Evolutionary conservation across 2,329 filamentous ascomycete species (phyloP), one percentile per base, ranked within the genome.

Genomic region (Geosmithia putterillii): DNA sequence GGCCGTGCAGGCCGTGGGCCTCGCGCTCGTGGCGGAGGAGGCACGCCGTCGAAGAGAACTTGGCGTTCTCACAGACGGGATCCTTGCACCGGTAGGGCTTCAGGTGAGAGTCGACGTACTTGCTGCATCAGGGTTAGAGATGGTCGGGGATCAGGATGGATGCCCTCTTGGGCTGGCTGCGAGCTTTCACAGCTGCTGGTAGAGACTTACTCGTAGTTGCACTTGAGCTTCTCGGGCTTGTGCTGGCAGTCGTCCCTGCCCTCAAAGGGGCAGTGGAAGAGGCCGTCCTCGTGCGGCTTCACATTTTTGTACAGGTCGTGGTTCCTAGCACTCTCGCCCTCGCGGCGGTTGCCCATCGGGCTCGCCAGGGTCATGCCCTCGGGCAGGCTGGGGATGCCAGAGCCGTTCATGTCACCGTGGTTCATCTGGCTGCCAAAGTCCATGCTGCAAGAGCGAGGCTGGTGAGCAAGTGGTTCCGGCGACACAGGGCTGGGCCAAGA

Each of bases 11-110:
- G 53, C 87, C 89, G 60, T 96, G 90, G 42, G 89, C 89, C 67
- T 96, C 90, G 47, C 90, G 83, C 70, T 95, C 90, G 57, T 96
- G 90, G 47, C 90, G 86, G 47, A 95, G 83, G 21, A 95, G 76
- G 63, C 90, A 95, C 32, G 90, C 90, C 48, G 90, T 95, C 36
- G 90, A 95, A 15, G 90, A 95, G 64, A 96, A 96, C 38, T 85
- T 81, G 50, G 87, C 79, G 58, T 87, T 85, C 61, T 86, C 79
- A 66, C 90, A 96, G 20, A 79, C 76, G 48, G 80, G 72, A 51
- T 83, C 74, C 77, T 92, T 94, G 82, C 90, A 96, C 47, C 86
- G 82, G 69, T 95, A 96, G 15, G 90, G 90, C 75, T 94, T 95
- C 57, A 95, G 65, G 67, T 96, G 90, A 22, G 90, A 95, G 65